These are phyloP conservation scores for Epichloe sibirici DNA, from an alignment of 2,329 filamentous ascomycete species.

Conservation along the genomic window DNA sequence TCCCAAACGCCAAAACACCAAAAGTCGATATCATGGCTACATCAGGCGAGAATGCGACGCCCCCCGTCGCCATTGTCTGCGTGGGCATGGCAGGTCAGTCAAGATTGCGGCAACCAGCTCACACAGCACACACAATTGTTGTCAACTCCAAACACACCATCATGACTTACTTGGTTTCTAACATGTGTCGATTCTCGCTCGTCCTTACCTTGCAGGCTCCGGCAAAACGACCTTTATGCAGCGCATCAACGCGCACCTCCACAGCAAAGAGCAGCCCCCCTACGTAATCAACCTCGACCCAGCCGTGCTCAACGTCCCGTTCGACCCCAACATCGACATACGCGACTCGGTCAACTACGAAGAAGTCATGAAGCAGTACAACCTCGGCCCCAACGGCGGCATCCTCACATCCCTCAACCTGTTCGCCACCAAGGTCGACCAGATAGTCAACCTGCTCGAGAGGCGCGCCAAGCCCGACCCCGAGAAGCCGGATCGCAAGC, in stretches of 20 bases:
- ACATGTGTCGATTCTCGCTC: too few relatives aligned
- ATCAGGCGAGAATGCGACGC: slow-evolving; percentile 16
- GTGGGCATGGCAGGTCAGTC: slow-evolving; percentile 81
- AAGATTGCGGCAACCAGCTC: not conserved
- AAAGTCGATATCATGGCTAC: slow-evolving; percentile 19
- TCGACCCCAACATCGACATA: slow-evolving; percentile 97
- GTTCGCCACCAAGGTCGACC: slow-evolving; percentile 96
- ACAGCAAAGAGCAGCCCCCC: slow-evolving; percentile 65
- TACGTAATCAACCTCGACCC: slow-evolving; percentile 98
- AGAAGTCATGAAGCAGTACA: slow-evolving; percentile 99
- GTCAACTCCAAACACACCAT: too few relatives aligned
- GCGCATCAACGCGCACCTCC: slow-evolving; percentile 86
- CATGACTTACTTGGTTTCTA: too few relatives aligned
- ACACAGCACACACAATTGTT: too few relatives aligned
- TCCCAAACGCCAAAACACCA: not conserved
- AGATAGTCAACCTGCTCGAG: slow-evolving; percentile 79
- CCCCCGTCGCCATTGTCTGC: slow-evolving; percentile 58
- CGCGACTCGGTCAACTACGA: slow-evolving; percentile 98
- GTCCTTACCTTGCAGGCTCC: slow-evolving; percentile 47
- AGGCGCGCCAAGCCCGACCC: slow-evolving; percentile 63
- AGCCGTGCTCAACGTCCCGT: slow-evolving; percentile 84
- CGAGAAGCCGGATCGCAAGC: slow-evolving; percentile 45
- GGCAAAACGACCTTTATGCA: slow-evolving; percentile 99
- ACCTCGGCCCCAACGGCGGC: slow-evolving; percentile 90
- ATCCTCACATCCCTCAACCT: slow-evolving; percentile 93